Evolutionary conservation across 768 basidiomycete species (phyloP), one percentile per base, ranked within the genome.

Genomic region (Leucosporidium scottii): DNA sequence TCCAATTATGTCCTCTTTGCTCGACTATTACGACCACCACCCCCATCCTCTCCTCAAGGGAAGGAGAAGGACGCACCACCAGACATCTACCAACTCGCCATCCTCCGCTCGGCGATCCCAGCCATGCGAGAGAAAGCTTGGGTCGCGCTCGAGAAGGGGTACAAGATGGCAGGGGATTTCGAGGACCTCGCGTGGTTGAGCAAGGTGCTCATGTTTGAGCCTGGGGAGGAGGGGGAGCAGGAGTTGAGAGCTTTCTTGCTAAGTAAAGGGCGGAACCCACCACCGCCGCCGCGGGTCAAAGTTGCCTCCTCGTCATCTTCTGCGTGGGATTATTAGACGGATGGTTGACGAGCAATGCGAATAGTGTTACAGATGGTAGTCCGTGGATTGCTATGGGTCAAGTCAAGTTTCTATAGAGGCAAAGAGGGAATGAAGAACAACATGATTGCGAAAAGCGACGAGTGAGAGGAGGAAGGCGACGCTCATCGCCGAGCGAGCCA

Each of bases 121-220:
- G 28, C 30, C 0, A 5, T 61, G 10, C 15, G 60, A 10, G 48
- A 61, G 18, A 9, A 50, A n/a, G 60, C 27, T 0, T 61, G 60
- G 60, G 8, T 13, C 28, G 3, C 60, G 18, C 4, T 61, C 7
- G 60, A 8, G 48, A 50, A 34, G 49, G 31, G 48, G 23, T 61
- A 61, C 49, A 61, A 61, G 49, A 30, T 56, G n/a, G 50, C 50
- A 3, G 25, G 50, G 18, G 50, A 28, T 25, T 61, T 61, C 30
- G 15, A 18, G 20, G 49, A 61, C 28, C 30, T n/a, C 7, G 49
- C 1, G 12, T 61, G 48, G 48, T 21, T 61, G 8, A 49, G 27
- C 9, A 50, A n/a, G 21, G 31, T 51, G 30, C 60, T 61, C 20
- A 21, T 61, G 30, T 61, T 61, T 23, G 10, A n/a, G 12, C 3